Conservation (phyloP, 768 basidiomycete genomes). For the Termitomyces eurrhizus region DNA sequence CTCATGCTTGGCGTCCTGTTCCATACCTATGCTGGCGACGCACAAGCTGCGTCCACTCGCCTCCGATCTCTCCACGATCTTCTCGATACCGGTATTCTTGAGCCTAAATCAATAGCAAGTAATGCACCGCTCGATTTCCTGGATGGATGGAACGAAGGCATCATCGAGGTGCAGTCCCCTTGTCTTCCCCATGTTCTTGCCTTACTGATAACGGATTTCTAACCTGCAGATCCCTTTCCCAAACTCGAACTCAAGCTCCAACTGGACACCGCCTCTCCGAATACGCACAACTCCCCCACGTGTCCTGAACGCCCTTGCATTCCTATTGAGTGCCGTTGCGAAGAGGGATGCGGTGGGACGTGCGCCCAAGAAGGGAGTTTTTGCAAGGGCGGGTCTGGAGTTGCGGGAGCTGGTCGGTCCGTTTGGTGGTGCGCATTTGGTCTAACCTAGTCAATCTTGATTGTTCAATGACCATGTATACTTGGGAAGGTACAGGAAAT, state of each 20-base stretch:
- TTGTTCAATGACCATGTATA: background rate
- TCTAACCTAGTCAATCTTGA: background rate
- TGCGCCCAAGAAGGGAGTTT: conserved; percentile 68
- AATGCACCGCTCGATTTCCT: background rate
- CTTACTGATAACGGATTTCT: conserved; percentile 14
- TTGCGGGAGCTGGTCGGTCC: conserved; percentile 31
- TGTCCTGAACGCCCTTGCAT: conserved; percentile 58
- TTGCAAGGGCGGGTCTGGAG: conserved; percentile 59
- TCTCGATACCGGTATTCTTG: conserved; percentile 56
- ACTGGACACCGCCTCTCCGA: conserved; percentile 26
- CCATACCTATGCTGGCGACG: conserved; percentile 55
- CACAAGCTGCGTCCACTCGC: conserved; percentile 43
- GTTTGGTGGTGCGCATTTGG: conserved; percentile 24
- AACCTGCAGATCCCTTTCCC: conserved; percentile 27
- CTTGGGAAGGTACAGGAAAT: background rate
- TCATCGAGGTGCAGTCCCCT: conserved; percentile 26
- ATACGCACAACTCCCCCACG: conserved; percentile 68
- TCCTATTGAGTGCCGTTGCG: conserved; percentile 59
- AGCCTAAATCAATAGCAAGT: background rate
- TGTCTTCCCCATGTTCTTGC: background rate
- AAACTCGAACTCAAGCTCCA: conserved; percentile 12
- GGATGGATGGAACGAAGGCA: conserved; percentile 28
- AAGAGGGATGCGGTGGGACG: conserved; percentile 74
- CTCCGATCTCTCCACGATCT: conserved; percentile 60
- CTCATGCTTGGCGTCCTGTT: conserved; percentile 61